Percentiles rank a stretch among this genome's conserved stretches.
These are phyloP conservation scores for Patellifolia procumbens DNA, from an alignment of 179 eudicot species.

Conservation along the genomic window DNA sequence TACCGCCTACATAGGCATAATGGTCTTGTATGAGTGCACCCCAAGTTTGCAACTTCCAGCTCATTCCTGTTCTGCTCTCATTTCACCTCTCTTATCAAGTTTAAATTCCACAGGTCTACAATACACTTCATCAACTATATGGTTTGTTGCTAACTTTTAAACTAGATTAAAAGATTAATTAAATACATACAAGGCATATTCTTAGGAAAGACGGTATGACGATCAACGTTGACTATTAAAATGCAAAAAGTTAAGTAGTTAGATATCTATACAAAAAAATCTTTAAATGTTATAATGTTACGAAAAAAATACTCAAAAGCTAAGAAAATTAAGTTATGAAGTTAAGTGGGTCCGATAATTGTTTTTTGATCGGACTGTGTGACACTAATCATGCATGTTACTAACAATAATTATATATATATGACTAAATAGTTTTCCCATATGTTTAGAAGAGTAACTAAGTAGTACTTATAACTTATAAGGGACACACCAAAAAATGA, in stretches of 20 bases:
- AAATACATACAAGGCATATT: too few relatives aligned
- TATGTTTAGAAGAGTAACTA: slow-evolving; percentile 25
- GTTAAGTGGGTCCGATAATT: too few relatives aligned
- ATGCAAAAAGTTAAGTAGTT: too few relatives aligned
- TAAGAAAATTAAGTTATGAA: too few relatives aligned
- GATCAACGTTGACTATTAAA: too few relatives aligned
- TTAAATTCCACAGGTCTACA: slow-evolving; percentile 3
- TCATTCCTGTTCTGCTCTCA: slow-evolving; percentile 20
- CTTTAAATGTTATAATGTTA: too few relatives aligned
- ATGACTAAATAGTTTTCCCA: slow-evolving; percentile 31
- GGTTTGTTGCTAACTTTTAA: background rate
- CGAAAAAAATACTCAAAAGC: too few relatives aligned
- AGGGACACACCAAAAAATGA: background rate
- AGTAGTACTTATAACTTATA: slow-evolving; percentile 9
- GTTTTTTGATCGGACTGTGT: too few relatives aligned
- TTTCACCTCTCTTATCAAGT: slow-evolving; percentile 17
- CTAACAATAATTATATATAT: background rate
- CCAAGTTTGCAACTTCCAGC: slow-evolving; percentile 42
- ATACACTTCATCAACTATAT: slow-evolving; percentile 29
- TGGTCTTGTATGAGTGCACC: slow-evolving; percentile 36
- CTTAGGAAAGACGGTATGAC: too few relatives aligned
- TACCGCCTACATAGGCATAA: background rate
- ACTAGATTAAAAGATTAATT: background rate
- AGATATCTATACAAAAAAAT: too few relatives aligned
- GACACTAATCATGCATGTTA: too few relatives aligned